phyloP scores from a whole-genome alignment of 371 early-diverging fungal species.

The Mortierella sp. region DNA sequence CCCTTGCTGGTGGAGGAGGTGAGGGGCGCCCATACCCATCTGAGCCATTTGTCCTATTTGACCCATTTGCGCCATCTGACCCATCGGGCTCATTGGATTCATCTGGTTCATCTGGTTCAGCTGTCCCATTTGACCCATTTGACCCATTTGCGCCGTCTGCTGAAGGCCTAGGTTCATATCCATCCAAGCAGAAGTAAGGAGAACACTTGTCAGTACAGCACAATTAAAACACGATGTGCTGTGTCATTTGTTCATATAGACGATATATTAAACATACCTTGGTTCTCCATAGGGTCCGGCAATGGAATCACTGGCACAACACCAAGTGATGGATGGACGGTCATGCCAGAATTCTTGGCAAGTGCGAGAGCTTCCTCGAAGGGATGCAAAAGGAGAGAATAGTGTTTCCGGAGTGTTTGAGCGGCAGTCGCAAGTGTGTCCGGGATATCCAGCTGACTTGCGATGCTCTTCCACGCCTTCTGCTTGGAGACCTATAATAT shows the following conservation, averaged over 20 bases:
- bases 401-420: slow-evolving; percentile 52
- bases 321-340: slow-evolving; percentile 48
- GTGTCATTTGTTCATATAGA: no score
- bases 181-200: neutral
- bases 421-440: slow-evolving; percentile 55
- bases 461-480: slow-evolving; percentile 56
- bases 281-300: slow-evolving; percentile 40
- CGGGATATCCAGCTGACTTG: slow-evolving; percentile 48
- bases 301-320: slow-evolving; percentile 30
- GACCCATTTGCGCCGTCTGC: neutral
- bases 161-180: neutral
- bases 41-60: neutral
- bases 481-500: slow-evolving; percentile 53
- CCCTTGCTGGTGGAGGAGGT: slow-evolving; percentile 41
- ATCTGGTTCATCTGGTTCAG: neutral
- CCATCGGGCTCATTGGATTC: neutral
- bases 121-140: neutral
- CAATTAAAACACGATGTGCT: neutral
- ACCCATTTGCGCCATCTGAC: slow-evolving; percentile 10
- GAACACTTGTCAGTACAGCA: neutral
- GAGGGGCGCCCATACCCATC: slow-evolving; percentile 40
- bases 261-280: slow-evolving; percentile 23
- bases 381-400: slow-evolving; percentile 50
- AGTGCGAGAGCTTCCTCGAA: slow-evolving; percentile 44
- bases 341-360: slow-evolving; percentile 44